Evolutionary conservation across 257 asterid genomes (phyloP).

Genomic region (Cordia subcordata): DNA sequence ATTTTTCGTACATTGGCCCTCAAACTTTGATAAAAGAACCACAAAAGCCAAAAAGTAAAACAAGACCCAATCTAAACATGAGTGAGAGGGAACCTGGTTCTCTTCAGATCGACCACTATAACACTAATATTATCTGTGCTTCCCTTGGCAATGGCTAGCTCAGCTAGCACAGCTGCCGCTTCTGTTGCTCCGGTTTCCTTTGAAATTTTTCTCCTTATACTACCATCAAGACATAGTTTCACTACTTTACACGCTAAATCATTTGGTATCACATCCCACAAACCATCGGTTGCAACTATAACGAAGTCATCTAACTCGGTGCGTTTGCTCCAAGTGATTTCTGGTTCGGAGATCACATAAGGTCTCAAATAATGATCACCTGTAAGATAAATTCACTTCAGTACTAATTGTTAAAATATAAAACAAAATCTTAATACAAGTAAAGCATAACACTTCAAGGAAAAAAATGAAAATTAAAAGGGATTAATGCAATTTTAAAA

Average conservation of each 20-base stretch:
- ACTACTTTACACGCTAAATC: constrained; percentile 39
- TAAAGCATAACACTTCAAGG: too few relatives aligned
- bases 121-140: constrained; percentile 53
- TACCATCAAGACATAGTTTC: constrained; percentile 23
- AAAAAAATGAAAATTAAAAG: too few relatives aligned
- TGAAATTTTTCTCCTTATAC: background rate
- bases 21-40: background rate
- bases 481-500: too few relatives aligned
- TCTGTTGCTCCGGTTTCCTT: constrained; percentile 14
- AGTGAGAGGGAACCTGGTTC: background rate
- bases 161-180: constrained; percentile 43
- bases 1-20: background rate
- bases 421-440: too few relatives aligned
- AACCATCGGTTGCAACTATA: constrained; percentile 53
- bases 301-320: constrained; percentile 42
- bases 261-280: constrained; percentile 58
- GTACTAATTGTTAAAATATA: too few relatives aligned
- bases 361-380: constrained; percentile 45
- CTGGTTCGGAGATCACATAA: constrained; percentile 42
- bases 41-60: background rate
- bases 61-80: background rate
- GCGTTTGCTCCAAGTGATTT: constrained; percentile 33
- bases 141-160: constrained; percentile 58
- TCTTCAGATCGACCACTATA: constrained; percentile 42
- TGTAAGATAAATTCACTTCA: background rate